These are phyloP conservation scores for Nicotiana otophora DNA, from an alignment of 257 asterid species.

Conservation along the genomic window DNA sequence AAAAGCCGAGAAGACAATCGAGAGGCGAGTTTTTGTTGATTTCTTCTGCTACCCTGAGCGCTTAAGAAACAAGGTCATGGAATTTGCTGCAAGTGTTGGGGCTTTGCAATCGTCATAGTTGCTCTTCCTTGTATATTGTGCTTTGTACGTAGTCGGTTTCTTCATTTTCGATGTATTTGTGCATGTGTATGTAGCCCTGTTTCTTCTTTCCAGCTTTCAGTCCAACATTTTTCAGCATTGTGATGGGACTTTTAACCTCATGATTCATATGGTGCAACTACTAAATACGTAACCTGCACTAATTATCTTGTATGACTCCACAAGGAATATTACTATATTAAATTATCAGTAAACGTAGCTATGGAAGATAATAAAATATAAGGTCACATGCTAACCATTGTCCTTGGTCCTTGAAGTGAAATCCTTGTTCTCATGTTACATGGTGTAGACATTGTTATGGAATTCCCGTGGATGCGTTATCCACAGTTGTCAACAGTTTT, in stretches of 20 bases:
- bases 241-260: not conserved
- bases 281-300: not conserved
- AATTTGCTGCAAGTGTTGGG: conserved; percentile 78
- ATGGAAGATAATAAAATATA: not conserved
- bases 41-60: conserved; percentile 97
- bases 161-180: not conserved
- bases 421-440: not conserved
- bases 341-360: not conserved
- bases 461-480: not conserved
- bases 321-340: too few relatives aligned
- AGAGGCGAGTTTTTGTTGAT: conserved; percentile 85
- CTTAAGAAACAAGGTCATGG: conserved; percentile 82
- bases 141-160: not conserved
- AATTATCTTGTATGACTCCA: not conserved
- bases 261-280: not conserved
- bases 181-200: conserved; percentile 3
- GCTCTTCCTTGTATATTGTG: not conserved
- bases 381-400: not conserved
- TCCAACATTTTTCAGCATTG: not conserved
- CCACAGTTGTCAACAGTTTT: not conserved
- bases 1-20: conserved; percentile 78
- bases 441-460: not conserved
- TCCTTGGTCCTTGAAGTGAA: not conserved
- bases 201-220: not conserved
- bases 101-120: conserved; percentile 69